These are phyloP conservation scores for Leccinum arenicola DNA, from an alignment of 768 basidiomycete species.

Conservation along the genomic window DNA sequence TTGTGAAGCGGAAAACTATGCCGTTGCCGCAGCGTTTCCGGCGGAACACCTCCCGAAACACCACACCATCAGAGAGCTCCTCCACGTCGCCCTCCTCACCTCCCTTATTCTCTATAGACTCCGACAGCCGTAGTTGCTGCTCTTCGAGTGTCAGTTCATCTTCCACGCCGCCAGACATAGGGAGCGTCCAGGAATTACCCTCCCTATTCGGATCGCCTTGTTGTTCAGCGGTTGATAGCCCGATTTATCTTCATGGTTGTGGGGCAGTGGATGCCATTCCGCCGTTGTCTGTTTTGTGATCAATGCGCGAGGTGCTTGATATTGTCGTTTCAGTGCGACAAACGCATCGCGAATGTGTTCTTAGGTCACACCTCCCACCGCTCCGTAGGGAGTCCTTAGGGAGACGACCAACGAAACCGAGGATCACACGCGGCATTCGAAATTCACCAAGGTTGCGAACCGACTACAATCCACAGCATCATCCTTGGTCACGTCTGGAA, in stretches of 20 bases:
- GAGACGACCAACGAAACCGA: neutral
- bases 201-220: neutral
- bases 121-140: neutral
- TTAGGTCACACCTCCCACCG: neutral
- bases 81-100: conserved; percentile 6
- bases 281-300: neutral
- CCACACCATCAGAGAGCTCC: conserved; percentile 8
- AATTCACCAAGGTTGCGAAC: neutral
- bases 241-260: neutral
- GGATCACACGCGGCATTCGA: neutral
- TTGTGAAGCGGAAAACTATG: conserved; percentile 1
- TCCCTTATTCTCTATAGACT: neutral
- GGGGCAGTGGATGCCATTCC: neutral
- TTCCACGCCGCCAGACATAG: conserved; percentile 2
- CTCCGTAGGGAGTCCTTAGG: neutral
- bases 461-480: no score
- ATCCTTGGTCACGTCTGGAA: no score
- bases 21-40: conserved; percentile 10
- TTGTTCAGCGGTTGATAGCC: neutral
- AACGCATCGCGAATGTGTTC: neutral
- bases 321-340: neutral
- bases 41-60: neutral
- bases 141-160: neutral
- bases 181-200: neutral
- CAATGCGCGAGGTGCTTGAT: neutral